A percentile compares a stretch with the other conserved stretches of the same genome.
Conservation (phyloP, 2,329 filamentous ascomycete genomes). For the Cladosporium cucumerinum region DNA sequence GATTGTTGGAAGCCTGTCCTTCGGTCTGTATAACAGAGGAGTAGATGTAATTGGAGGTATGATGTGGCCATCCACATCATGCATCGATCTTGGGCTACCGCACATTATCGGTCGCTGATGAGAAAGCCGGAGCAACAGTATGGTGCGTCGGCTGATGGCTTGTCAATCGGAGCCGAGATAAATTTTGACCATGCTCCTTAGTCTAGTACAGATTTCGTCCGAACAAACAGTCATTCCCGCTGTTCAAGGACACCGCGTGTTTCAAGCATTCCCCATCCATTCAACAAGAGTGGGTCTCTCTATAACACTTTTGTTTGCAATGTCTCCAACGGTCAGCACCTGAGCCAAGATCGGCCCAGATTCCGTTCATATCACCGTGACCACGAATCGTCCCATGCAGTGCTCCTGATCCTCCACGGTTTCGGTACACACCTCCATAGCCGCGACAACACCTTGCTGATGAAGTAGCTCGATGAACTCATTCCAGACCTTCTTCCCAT, state of each 20-base stretch:
- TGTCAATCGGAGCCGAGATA: not conserved
- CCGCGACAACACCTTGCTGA: too few species aligned
- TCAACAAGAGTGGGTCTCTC: not conserved
- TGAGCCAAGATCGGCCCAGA: too few species aligned
- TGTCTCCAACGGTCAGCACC: not conserved
- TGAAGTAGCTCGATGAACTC: too few species aligned
- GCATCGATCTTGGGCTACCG: not conserved
- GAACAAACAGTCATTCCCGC: not conserved
- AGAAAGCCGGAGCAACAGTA: not conserved
- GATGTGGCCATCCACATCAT: not conserved
- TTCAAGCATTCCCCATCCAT: not conserved
- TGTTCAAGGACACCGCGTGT: not conserved
- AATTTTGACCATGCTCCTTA: not conserved
- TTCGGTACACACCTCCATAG: too few species aligned
- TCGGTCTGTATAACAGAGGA: not conserved
- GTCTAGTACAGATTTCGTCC: not conserved
- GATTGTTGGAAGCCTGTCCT: not conserved
- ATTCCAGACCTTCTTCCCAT: too few species aligned
- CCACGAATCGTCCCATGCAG: too few species aligned
- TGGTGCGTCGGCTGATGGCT: not conserved
- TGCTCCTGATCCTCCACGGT: too few species aligned
- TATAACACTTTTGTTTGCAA: not conserved
- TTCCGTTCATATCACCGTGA: too few species aligned
- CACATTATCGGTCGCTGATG: not conserved
- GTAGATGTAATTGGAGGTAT: not conserved